Percentiles rank a stretch among this genome's conserved stretches.
Evolutionary conservation across 768 basidiomycete genomes (phyloP).

Genomic region (Fomitopsis pulvina): DNA sequence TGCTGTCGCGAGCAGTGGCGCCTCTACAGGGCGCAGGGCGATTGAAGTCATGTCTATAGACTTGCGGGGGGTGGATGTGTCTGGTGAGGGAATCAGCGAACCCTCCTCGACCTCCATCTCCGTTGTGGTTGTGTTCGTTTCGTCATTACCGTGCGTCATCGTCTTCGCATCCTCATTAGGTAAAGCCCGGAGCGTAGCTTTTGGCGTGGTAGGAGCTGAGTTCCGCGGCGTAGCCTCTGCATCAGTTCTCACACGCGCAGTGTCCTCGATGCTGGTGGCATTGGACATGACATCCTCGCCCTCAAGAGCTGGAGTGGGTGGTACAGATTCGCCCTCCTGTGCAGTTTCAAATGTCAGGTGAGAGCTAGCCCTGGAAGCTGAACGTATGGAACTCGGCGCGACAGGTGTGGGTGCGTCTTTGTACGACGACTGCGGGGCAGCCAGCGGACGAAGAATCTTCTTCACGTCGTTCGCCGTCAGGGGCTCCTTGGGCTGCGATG

Average conservation of each 20-base stretch:
- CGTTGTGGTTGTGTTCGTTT: constrained; percentile 8
- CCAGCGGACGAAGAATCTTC: constrained; percentile 7
- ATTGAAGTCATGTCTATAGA: neutral
- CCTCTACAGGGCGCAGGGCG: neutral
- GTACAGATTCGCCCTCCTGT: constrained; percentile 12
- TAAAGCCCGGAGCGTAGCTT: constrained; percentile 6
- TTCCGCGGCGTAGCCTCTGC: neutral
- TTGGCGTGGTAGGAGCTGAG: constrained; percentile 10
- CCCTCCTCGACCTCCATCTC: constrained; percentile 6
- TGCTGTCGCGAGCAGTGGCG: neutral
- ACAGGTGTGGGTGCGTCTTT: constrained; percentile 3
- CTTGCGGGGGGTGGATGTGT: neutral
- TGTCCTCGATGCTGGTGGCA: neutral
- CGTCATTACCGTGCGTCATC: constrained; percentile 2
- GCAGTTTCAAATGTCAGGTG: constrained; percentile 21
- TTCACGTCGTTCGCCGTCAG: constrained; percentile 1
- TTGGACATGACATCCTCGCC: neutral
- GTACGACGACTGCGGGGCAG: constrained; percentile 11
- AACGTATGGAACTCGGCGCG: constrained; percentile 4
- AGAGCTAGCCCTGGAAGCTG: constrained; percentile 21
- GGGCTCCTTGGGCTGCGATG: neutral
- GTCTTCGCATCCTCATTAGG: constrained; percentile 14
- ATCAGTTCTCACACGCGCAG: neutral
- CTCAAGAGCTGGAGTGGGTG: constrained; percentile 6
- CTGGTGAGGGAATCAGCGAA: neutral